These are phyloP conservation scores for Setaria italica DNA, from an alignment of 202 grass and related monocot species.

Conservation along the genomic window DNA sequence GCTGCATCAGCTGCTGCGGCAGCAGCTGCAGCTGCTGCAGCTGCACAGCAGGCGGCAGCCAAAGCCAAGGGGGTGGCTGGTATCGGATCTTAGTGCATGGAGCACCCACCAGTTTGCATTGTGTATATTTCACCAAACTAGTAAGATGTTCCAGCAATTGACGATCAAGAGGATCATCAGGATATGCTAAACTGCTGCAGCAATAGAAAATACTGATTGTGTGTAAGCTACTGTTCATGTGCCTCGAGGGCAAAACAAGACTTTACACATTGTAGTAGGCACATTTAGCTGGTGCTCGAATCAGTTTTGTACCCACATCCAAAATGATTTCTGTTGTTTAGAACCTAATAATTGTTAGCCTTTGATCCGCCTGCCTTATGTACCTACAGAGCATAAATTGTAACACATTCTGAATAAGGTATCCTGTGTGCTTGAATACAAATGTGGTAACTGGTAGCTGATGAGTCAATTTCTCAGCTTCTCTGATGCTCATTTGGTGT, in stretches of 20 bases:
- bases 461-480: neutral
- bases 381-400: conserved; percentile 8
- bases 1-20: conserved; percentile 58
- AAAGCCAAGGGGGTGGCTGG: conserved; percentile 86
- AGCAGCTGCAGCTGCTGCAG: conserved; percentile 56
- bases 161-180: conserved; percentile 23
- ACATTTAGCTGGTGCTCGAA: conserved; percentile 46
- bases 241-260: conserved; percentile 25
- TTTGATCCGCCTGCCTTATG: neutral
- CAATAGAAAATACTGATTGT: conserved; percentile 45
- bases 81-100: conserved; percentile 64
- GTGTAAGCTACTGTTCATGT: conserved; percentile 40
- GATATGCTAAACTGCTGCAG: conserved; percentile 33
- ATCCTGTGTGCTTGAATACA: conserved; percentile 12
- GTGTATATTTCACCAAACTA: conserved; percentile 56
- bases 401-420: conserved; percentile 37
- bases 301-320: conserved; percentile 46
- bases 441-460: neutral
- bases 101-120: conserved; percentile 23
- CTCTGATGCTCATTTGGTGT: neutral
- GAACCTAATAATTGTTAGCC: conserved; percentile 41
- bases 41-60: conserved; percentile 72
- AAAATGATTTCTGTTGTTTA: conserved; percentile 35
- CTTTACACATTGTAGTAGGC: conserved; percentile 41
- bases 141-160: conserved; percentile 42